Evolutionary conservation across 768 basidiomycete species (phyloP).

Genomic region (Lanmaoa pseudosensibilis): DNA sequence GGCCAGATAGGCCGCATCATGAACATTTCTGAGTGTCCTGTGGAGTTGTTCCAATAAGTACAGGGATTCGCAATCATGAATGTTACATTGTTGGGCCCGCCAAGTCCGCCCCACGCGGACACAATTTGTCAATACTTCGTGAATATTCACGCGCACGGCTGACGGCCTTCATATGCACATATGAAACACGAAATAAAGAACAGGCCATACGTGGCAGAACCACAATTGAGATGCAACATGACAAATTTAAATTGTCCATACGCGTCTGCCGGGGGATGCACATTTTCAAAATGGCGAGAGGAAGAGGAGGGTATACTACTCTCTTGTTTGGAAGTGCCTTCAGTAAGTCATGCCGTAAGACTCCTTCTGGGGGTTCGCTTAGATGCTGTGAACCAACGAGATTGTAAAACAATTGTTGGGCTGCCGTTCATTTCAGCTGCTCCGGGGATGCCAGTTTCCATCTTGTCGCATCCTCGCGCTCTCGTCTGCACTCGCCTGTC

Average conservation of each 20-base stretch:
- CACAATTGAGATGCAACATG: no score
- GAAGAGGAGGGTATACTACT: background rate
- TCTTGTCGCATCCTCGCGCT: background rate
- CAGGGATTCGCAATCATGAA: background rate
- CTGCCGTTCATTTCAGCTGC: background rate
- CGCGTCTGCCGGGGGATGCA: background rate
- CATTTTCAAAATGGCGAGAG: background rate
- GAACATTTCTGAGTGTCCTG: background rate
- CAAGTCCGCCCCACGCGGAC: background rate
- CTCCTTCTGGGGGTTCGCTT: background rate
- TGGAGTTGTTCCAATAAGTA: slow-evolving; percentile 2
- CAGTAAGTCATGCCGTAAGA: background rate
- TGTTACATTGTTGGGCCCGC: background rate
- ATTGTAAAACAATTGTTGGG: background rate
- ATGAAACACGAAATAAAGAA: background rate
- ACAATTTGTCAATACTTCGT: background rate
- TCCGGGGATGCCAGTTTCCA: background rate
- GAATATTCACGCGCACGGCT: background rate
- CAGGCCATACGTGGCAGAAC: background rate
- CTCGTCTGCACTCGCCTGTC: background rate
- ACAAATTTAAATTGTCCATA: background rate
- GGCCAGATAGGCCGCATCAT: background rate
- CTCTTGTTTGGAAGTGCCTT: background rate
- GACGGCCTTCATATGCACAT: background rate
- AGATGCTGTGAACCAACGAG: background rate